phyloP scores from a whole-genome alignment of 495 filamentous ascomycete genomes.

The Penicillium cataractarum region DNA sequence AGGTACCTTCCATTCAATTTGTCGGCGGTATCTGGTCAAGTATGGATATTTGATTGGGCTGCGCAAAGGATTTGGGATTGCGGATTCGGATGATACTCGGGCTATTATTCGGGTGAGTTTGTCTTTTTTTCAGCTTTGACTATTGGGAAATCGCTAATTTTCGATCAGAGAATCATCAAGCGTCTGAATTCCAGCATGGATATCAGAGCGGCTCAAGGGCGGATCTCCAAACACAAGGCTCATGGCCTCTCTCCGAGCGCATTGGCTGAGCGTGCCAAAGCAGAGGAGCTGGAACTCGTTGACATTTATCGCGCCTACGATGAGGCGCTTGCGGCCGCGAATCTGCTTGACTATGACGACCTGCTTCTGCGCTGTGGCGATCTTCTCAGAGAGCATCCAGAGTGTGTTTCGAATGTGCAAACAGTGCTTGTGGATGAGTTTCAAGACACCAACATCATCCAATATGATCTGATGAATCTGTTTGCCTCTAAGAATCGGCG shows the following conservation, averaged over 20 bases:
- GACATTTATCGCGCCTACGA: constrained; percentile 81
- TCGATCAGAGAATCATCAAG: constrained; percentile 72
- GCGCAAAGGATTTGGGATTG: constrained; percentile 85
- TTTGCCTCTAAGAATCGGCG: constrained; percentile 72
- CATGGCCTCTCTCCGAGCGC: constrained; percentile 59
- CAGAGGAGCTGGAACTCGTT: constrained; percentile 74
- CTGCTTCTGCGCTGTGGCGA: constrained; percentile 83
- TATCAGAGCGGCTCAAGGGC: constrained; percentile 63
- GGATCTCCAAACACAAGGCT: constrained; percentile 88
- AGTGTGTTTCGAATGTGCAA: constrained; percentile 90
- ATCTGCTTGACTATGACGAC: constrained; percentile 95
- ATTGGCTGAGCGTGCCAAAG: constrained; percentile 36
- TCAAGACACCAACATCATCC: constrained; percentile 94
- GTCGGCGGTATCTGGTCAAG: constrained; percentile 77
- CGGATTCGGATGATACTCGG: constrained; percentile 79
- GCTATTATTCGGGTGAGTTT: constrained; percentile 62
- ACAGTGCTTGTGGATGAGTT: constrained; percentile 96
- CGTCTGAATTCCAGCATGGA: constrained; percentile 70
- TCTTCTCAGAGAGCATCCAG: constrained; percentile 72
- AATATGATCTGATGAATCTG: constrained; percentile 93
- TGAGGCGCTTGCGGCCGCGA: constrained; percentile 68
- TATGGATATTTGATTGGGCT: constrained; percentile 90
- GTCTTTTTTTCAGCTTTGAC: no score
- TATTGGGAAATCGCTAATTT: constrained; percentile 11
- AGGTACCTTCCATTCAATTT: constrained; percentile 96